Conservation (phyloP, 2,329 filamentous ascomycete species). For the Chaetomium sp. region DNA sequence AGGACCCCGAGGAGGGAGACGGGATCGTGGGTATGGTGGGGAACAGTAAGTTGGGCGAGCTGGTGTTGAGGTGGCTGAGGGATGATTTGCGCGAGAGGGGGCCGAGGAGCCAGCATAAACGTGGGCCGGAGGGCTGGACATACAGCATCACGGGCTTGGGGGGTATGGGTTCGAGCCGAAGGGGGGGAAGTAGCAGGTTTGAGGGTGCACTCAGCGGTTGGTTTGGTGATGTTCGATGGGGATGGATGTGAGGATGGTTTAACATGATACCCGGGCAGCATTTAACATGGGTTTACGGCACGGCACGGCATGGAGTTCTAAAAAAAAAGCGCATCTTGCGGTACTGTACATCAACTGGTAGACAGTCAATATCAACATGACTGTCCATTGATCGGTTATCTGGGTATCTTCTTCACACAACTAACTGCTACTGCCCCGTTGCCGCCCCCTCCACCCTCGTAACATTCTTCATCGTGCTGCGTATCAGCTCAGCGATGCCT, state of each 20-base stretch:
- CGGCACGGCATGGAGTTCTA: not conserved
- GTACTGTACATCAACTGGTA: constrained; percentile 4
- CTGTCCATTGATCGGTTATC: not conserved
- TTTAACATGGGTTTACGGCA: constrained; percentile 36
- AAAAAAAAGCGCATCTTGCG: not conserved
- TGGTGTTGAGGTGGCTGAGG: constrained; percentile 85
- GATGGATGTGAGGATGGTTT: constrained; percentile 22
- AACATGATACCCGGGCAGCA: constrained; percentile 38
- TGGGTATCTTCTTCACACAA: constrained; percentile 22
- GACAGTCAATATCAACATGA: constrained; percentile 21
- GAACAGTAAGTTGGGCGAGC: constrained; percentile 81
- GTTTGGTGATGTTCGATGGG: not conserved
- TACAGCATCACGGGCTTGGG: constrained; percentile 57
- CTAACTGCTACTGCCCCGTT: not conserved
- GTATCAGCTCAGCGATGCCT: constrained; percentile 73
- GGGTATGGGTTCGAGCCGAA: constrained; percentile 61
- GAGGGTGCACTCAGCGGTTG: not conserved
- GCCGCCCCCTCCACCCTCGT: constrained; percentile 27
- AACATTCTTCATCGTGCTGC: constrained; percentile 77
- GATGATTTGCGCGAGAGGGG: constrained; percentile 78
- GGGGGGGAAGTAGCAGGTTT: constrained; percentile 22
- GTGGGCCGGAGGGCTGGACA: constrained; percentile 64
- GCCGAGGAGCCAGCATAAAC: constrained; percentile 63
- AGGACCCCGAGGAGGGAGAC: constrained; percentile 38
- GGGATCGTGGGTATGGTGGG: constrained; percentile 51